Percentiles rank a stretch among this genome's conserved stretches.
Evolutionary conservation across 495 filamentous ascomycete species (phyloP).

Genomic region (Letharia lupina): DNA sequence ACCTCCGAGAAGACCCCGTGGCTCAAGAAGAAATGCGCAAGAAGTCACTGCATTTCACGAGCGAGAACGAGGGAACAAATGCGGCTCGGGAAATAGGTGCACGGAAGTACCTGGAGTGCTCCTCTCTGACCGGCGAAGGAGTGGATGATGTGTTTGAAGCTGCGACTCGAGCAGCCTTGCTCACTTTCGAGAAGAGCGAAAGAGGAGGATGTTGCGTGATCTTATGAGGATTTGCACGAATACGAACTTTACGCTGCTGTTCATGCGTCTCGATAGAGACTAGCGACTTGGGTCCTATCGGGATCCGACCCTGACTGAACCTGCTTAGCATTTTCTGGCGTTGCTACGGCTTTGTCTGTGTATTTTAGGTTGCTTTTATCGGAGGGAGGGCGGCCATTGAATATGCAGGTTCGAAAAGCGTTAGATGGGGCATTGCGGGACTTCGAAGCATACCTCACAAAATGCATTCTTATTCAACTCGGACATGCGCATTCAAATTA

Average conservation of each 20-base stretch:
- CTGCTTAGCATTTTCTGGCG: conserved; percentile 17
- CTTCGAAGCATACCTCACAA: too few relatives aligned
- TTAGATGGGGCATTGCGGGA: too few relatives aligned
- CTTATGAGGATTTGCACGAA: conserved; percentile 50
- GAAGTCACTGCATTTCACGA: conserved; percentile 80
- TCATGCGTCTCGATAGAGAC: conserved; percentile 3
- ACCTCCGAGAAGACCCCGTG: conserved; percentile 87
- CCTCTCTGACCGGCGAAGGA: conserved; percentile 90
- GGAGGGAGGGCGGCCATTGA: background rate
- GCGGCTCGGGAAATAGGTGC: conserved; percentile 80
- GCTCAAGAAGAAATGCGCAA: conserved; percentile 97
- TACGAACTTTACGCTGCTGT: conserved; percentile 4
- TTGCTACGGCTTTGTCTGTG: conserved; percentile 1
- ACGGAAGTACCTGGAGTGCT: conserved; percentile 95
- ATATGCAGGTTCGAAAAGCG: background rate
- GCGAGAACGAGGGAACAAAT: conserved; percentile 67
- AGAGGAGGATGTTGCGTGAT: conserved; percentile 81
- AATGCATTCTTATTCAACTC: background rate
- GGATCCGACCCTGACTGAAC: background rate
- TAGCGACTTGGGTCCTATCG: background rate
- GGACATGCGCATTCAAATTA: background rate
- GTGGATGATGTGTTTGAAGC: conserved; percentile 99
- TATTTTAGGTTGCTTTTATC: conserved; percentile 8
- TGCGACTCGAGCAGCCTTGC: conserved; percentile 86
- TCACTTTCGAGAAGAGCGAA: conserved; percentile 85